Base-by-base conservation (phyloP, 2,329 filamentous ascomycete genomes). In the Diaporthe longicolla region DNA sequence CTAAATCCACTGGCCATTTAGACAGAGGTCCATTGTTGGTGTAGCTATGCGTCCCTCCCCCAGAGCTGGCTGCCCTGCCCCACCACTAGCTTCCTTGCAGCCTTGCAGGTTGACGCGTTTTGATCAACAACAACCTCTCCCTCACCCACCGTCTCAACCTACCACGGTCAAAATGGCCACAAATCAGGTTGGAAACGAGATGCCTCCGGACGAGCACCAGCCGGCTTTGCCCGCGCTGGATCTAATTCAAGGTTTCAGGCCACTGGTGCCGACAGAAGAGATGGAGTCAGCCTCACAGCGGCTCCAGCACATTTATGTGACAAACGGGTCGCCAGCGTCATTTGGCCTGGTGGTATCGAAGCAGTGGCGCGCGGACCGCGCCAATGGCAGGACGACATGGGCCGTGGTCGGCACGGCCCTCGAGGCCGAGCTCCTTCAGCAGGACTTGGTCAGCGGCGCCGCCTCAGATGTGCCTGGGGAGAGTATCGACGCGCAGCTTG, bases 241-340 rank as follows among this genome's bases (percentile, higher is more conserved):
- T 15, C 9, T 9, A 7, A 21, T 48, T n/a, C 13, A 48, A 48
- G 45, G 2, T 21, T 48, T 21, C 19, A 21, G 19, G 45, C 45
- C 45, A 48, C 2, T 48, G 45, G 45, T 48, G 45, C 45, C 45
- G 19, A 21, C 19, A 21, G 19, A 24, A 8, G 43, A 7, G 9
- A 9, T n/a, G 26, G 4, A 45, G 43, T 29, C 43, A 29, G 21
- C 61, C 3, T 65, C 61, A 15, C 61, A 32, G 43, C 43, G 43
- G 10, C 61, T 65, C 1, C 61, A 65, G 43, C 43, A 65, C 43
- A 65, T 65, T 6, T 32, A 21, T 32, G 40, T 65, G 37, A 65
- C 9, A 26, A 50, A 50, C 8, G 17, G 21, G 17, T 48, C 40
- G 10, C 15, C 17, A 21, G 37, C 61, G 26, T 50, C 26, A 6